Percentiles rank a stretch among this genome's conserved stretches.
phyloP scores from a whole-genome alignment of 768 basidiomycete species.

The Kwoniella heveanensis region DNA sequence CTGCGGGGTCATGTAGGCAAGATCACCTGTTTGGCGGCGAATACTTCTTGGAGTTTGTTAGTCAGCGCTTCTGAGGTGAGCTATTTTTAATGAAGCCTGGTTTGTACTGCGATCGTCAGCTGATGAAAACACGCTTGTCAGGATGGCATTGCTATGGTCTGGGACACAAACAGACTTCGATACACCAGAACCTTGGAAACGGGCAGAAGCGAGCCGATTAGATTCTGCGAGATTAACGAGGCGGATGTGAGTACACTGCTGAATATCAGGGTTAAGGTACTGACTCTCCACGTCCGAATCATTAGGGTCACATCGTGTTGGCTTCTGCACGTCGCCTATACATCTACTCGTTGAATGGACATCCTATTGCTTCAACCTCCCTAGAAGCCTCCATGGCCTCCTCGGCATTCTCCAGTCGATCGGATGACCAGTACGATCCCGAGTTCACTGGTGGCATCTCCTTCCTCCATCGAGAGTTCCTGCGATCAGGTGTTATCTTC shows the following conservation, averaged over 20 bases:
- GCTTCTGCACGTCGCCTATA: constrained; percentile 72
- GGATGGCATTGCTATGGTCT: constrained; percentile 82
- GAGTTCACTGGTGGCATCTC: constrained; percentile 70
- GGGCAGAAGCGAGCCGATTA: constrained; percentile 68
- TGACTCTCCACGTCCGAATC: too few relatives aligned
- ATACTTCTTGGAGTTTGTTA: constrained; percentile 76
- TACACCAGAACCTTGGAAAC: constrained; percentile 73
- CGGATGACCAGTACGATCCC: constrained; percentile 54
- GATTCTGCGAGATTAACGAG: constrained; percentile 77
- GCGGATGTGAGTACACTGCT: constrained; percentile 81
- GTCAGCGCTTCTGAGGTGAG: constrained; percentile 71
- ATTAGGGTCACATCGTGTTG: constrained; percentile 81
- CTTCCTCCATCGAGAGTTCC: constrained; percentile 88
- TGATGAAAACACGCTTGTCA: constrained; percentile 12
- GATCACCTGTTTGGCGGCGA: constrained; percentile 70
- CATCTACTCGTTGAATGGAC: constrained; percentile 83
- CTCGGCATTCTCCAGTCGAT: constrained; percentile 62
- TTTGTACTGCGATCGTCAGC: not conserved
- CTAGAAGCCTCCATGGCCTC: constrained; percentile 18
- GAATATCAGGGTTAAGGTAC: too few relatives aligned
- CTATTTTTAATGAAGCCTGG: too few relatives aligned
- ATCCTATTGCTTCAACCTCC: constrained; percentile 65
- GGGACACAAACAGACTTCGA: constrained; percentile 82
- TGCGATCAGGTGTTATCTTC: constrained; percentile 74
- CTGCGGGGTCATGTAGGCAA: constrained; percentile 77